A percentile compares a stretch with the other conserved stretches of the same genome.
Conservation (phyloP, 805 yeast species). For the Torulaspora quercuum region DNA sequence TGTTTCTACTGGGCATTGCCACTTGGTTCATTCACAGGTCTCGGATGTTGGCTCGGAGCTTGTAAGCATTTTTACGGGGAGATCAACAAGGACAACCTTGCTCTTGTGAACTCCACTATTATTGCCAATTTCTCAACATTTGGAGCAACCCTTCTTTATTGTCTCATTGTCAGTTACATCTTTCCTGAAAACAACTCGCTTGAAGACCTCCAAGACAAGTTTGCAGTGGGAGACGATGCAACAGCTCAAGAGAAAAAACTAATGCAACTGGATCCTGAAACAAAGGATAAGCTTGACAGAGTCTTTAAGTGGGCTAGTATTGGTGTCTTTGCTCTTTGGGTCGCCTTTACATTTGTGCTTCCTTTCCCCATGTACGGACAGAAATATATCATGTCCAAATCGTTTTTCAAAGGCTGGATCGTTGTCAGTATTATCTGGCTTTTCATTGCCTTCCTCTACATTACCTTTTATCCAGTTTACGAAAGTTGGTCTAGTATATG, state of each 20-base stretch:
- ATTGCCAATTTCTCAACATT: conserved; percentile 44
- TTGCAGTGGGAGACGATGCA: conserved; percentile 37
- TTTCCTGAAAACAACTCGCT: conserved; percentile 31
- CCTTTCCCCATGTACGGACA: conserved; percentile 94
- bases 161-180: conserved; percentile 22
- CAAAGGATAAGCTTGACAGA: conserved; percentile 23
- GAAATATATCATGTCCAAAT: conserved; percentile 66
- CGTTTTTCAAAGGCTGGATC: conserved; percentile 86
- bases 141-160: conserved; percentile 35
- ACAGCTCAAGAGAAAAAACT: conserved; percentile 32
- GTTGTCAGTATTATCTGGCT: conserved; percentile 79
- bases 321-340: conserved; percentile 46
- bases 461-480: conserved; percentile 63
- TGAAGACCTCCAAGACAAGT: conserved; percentile 25
- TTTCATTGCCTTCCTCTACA: conserved; percentile 60
- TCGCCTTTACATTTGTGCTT: conserved; percentile 65
- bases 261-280: conserved; percentile 24
- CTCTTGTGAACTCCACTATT: conserved; percentile 43
- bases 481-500: conserved; percentile 53
- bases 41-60: no score
- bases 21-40: no score
- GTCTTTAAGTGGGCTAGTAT: conserved; percentile 28
- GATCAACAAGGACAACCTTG: conserved; percentile 42
- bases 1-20: no score
- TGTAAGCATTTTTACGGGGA: conserved; percentile 46